Percentiles rank a stretch among this genome's conserved stretches.
phyloP scores from a whole-genome alignment of 495 filamentous ascomycete genomes.

The Penicillium paradoxum region DNA sequence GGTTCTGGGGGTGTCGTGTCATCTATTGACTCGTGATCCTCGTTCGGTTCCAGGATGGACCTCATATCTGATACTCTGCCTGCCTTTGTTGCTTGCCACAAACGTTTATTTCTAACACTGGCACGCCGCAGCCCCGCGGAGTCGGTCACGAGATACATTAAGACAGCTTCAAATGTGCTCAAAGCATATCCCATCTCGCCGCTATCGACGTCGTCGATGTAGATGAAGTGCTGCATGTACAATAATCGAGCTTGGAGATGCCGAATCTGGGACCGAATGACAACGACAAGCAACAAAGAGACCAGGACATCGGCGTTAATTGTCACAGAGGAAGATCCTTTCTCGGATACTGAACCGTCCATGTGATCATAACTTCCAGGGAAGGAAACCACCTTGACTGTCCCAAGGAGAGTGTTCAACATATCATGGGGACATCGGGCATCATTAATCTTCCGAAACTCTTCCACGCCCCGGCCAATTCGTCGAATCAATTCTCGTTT shows the following conservation, averaged over 20 bases:
- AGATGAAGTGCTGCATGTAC: constrained; percentile 95
- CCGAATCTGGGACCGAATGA: constrained; percentile 85
- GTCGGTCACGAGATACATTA: constrained; percentile 83
- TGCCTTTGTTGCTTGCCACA: constrained; percentile 80
- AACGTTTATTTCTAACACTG: constrained; percentile 74
- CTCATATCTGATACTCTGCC: constrained; percentile 72
- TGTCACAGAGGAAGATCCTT: constrained; percentile 59
- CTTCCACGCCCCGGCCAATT: constrained; percentile 73
- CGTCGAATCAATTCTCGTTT: constrained; percentile 70
- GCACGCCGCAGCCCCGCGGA: constrained; percentile 75
- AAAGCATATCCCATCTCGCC: constrained; percentile 96
- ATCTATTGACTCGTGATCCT: constrained; percentile 41
- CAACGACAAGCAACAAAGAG: constrained; percentile 83
- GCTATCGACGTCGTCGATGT: constrained; percentile 93
- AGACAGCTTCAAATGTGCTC: constrained; percentile 92
- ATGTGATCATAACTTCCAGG: constrained; percentile 34
- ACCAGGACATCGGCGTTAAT: constrained; percentile 96
- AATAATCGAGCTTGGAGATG: constrained; percentile 81
- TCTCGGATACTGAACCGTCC: constrained; percentile 47
- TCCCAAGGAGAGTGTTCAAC: constrained; percentile 82
- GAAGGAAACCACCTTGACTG: constrained; percentile 75
- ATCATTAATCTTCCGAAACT: constrained; percentile 80
- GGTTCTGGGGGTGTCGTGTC: constrained; percentile 35
- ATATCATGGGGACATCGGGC: constrained; percentile 91
- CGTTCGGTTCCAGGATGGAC: constrained; percentile 69